Evolutionary conservation across 192 early-diverging fungal species (phyloP).

Genomic region (Chytriomyces sp.): DNA sequence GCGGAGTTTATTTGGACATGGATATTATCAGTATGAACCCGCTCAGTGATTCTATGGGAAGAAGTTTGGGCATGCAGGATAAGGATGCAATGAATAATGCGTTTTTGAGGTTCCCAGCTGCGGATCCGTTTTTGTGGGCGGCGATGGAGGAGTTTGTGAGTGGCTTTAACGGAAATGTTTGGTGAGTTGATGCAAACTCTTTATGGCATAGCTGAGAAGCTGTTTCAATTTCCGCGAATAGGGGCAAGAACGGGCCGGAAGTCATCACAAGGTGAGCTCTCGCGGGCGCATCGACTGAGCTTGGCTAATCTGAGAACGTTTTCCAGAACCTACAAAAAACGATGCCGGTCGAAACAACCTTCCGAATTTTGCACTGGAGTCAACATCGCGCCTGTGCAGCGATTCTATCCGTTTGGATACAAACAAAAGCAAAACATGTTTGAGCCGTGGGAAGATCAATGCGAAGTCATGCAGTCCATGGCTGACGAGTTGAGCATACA

Average conservation of each 20-base stretch:
- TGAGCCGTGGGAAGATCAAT: background rate
- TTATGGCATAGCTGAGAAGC: background rate
- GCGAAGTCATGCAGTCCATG: slow-evolving; percentile 8
- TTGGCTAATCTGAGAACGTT: no score
- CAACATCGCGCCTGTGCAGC: background rate
- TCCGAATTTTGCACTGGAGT: background rate
- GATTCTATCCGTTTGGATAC: slow-evolving; percentile 16
- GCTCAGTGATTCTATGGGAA: slow-evolving; percentile 11
- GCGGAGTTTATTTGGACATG: slow-evolving; percentile 47
- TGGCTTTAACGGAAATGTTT: slow-evolving; percentile 36
- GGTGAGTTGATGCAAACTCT: background rate
- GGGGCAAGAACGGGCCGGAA: slow-evolving; percentile 43
- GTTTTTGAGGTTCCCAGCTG: slow-evolving; percentile 33
- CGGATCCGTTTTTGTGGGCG: slow-evolving; percentile 39
- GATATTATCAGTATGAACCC: slow-evolving; percentile 49
- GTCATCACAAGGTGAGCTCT: slow-evolving; percentile 12
- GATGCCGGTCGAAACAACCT: background rate
- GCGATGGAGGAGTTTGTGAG: slow-evolving; percentile 47
- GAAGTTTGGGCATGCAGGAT: slow-evolving; percentile 23
- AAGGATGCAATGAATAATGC: slow-evolving; percentile 44
- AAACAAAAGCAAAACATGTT: background rate
- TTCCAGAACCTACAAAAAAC: background rate
- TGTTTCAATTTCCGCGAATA: background rate
- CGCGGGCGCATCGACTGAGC: no score
- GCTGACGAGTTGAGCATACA: background rate